Conservation (phyloP, 345 rosid genomes). For the Eucalyptus brandiana region DNA sequence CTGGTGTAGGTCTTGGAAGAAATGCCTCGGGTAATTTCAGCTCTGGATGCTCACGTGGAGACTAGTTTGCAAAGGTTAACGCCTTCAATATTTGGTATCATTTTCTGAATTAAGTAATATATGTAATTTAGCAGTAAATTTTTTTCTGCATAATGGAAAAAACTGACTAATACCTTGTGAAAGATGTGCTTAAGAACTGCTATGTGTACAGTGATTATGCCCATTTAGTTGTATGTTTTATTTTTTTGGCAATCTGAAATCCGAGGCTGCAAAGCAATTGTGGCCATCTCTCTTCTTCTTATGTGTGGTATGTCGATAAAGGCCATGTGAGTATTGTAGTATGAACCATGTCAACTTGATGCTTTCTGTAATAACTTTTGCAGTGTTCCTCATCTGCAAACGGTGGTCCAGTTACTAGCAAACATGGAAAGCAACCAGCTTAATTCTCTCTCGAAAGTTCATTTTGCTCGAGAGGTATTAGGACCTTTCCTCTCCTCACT, state of each 20-base stretch:
- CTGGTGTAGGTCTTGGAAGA: slow-evolving; percentile 51
- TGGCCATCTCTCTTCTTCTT: background rate
- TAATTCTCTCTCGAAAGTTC: slow-evolving; percentile 21
- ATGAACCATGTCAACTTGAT: background rate
- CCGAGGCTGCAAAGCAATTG: background rate
- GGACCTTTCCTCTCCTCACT: background rate
- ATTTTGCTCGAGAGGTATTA: background rate
- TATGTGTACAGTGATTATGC: background rate
- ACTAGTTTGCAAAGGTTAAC: slow-evolving; percentile 53
- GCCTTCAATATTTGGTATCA: background rate
- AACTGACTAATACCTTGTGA: background rate
- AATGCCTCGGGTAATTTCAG: slow-evolving; percentile 70
- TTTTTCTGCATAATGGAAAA: background rate
- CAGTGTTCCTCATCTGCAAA: slow-evolving; percentile 54
- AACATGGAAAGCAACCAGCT: slow-evolving; percentile 61
- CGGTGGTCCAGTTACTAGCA: slow-evolving; percentile 39
- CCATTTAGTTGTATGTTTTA: background rate
- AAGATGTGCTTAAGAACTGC: background rate
- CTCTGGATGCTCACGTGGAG: slow-evolving; percentile 80
- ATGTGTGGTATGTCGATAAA: background rate
- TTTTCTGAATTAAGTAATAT: background rate
- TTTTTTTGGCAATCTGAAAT: background rate
- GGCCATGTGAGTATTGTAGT: background rate
- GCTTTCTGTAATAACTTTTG: background rate
- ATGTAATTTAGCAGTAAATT: background rate